Evolutionary conservation across 2,329 filamentous ascomycete species (phyloP).

Genomic region (Botrytis paeoniae): DNA sequence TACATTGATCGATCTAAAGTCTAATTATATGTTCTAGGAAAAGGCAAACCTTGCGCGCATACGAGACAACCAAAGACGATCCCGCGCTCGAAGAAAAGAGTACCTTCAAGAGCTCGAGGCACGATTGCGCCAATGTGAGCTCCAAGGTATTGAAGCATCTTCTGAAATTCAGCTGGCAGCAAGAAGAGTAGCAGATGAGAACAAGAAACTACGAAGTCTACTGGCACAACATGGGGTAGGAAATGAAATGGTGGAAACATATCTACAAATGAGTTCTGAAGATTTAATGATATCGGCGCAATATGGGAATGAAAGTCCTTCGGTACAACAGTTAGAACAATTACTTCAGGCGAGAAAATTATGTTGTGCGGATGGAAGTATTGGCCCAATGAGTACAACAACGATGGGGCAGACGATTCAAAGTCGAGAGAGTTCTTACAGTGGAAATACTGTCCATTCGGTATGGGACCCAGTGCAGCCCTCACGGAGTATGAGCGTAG

Average conservation of each 20-base stretch:
- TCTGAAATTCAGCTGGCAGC: slow-evolving; percentile 71
- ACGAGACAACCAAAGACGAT: slow-evolving; percentile 73
- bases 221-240: slow-evolving; percentile 56
- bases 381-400: not conserved
- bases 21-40: slow-evolving; percentile 26
- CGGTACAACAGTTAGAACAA: slow-evolving; percentile 33
- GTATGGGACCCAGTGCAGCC: slow-evolving; percentile 28
- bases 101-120: slow-evolving; percentile 69
- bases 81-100: slow-evolving; percentile 70
- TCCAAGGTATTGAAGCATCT: slow-evolving; percentile 63
- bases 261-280: slow-evolving; percentile 25
- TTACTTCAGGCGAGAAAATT: slow-evolving; percentile 31
- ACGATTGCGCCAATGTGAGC: slow-evolving; percentile 60
- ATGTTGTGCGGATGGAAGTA: slow-evolving; percentile 26
- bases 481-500: slow-evolving; percentile 22
- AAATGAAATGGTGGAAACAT: slow-evolving; percentile 50
- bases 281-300: slow-evolving; percentile 21
- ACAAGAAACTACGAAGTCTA: slow-evolving; percentile 59
- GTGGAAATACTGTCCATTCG: slow-evolving; percentile 29
- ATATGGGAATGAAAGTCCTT: slow-evolving; percentile 22
- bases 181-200: slow-evolving; percentile 66
- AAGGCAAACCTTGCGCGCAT: slow-evolving; percentile 53
- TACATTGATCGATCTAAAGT: not conserved
- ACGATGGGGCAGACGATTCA: slow-evolving; percentile 8
- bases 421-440: slow-evolving; percentile 31